Evolutionary conservation across 2,329 filamentous ascomycete genomes (phyloP), one percentile per base, ranked within the genome.

Genomic region (Aspergillus versicolor): DNA sequence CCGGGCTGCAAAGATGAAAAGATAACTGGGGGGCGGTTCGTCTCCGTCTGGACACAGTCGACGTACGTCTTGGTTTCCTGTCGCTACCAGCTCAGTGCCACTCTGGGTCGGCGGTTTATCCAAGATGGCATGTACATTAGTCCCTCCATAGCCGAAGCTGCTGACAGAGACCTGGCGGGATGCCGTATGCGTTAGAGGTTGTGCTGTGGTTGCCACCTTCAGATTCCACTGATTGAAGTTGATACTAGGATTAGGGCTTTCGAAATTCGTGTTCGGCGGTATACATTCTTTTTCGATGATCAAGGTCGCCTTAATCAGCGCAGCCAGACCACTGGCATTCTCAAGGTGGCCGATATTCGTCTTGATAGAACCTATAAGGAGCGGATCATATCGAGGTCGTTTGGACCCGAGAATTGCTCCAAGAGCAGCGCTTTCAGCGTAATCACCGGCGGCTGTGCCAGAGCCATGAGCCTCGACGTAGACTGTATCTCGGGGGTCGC

Each of bases 401-500:
- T 21, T 24, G 7, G 44, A 43, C 9, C 48, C 52, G 30, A 66
- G 61, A 3, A 58, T 58, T 13, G 41, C 44, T 3, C 48, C 46
- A 3, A 69, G 55, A 4, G 69, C 68, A 2, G 38, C 15, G 0
- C 61, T 51, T 58, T 76, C 73, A 0, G 69, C 54, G 0, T 72
- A 73, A 55, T 76, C 73, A 15, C 73, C 73, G 17, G 67, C 68
- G 6, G 63, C 63, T 0, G 73, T 75, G 4, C 77, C 77, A 0
- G 78, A 80, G 32, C 77, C 77, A 56, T 79, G 77, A 2, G 68
- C 69, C 56, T 80, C 75, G 8, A 79, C 72, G 58, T 72, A 79
- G 1, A 61, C 63, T 17, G 63, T 62, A 5, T 56, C 34, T 0
- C 57, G 42, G 1, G 63, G 63, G 46, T 75, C 68, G 13, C 15